Percentiles rank a stretch among this genome's conserved stretches.
These are phyloP conservation scores for Bothriochloa decipiens DNA, from an alignment of 176 grass and related monocot genomes.

Conservation along the genomic window DNA sequence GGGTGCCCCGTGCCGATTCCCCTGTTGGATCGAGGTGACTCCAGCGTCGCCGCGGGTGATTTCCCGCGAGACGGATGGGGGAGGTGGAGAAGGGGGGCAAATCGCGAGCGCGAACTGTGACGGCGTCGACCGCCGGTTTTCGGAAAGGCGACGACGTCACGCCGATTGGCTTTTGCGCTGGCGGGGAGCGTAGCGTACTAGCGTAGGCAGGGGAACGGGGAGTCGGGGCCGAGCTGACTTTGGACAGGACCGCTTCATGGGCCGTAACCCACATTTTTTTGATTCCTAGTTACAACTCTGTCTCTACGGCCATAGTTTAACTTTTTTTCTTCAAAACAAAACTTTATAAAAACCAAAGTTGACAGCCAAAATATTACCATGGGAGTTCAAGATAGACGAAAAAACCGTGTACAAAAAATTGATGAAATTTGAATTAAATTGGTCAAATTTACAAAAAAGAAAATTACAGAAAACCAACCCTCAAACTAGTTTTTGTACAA, in stretches of 20 bases:
- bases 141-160: constrained; percentile 32
- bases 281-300: no score
- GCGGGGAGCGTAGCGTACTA: no score
- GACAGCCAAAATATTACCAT: no score
- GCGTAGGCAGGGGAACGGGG: not conserved
- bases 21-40: constrained; percentile 13
- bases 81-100: not conserved
- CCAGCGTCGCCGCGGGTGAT: constrained; percentile 24
- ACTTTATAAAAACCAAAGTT: no score
- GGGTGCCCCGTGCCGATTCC: not conserved
- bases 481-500: no score
- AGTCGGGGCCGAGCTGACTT: not conserved
- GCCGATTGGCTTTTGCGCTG: not conserved
- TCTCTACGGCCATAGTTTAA: no score
- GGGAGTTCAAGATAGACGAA: no score
- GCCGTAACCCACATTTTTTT: not conserved
- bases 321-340: no score
- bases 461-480: no score
- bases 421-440: no score
- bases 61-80: constrained; percentile 6
- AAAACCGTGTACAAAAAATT: no score
- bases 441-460: no score
- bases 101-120: constrained; percentile 13
- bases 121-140: constrained; percentile 16
- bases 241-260: not conserved